These are phyloP conservation scores for Arabidopsis hybrid DNA, from an alignment of 441 rosid genomes.

Conservation along the genomic window DNA sequence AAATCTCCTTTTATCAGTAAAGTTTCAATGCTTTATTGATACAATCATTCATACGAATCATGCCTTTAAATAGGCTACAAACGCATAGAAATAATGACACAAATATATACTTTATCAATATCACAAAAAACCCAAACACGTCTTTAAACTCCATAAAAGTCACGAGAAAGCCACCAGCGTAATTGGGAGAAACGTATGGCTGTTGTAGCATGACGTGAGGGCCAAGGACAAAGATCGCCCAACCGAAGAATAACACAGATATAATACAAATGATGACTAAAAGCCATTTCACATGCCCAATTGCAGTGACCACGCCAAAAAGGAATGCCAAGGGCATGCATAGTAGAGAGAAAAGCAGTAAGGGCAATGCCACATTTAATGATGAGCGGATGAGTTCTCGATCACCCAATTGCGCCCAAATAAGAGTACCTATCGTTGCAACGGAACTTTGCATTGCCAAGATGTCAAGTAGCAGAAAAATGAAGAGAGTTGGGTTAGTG, in stretches of 20 bases:
- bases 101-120: not conserved
- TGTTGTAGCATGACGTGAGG: not conserved
- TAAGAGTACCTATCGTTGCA: not conserved
- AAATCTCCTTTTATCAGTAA: too few relatives aligned
- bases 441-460: not conserved
- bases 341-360: not conserved
- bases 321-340: not conserved
- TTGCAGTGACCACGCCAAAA: too few relatives aligned
- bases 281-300: too few relatives aligned
- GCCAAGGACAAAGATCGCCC: not conserved
- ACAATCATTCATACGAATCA: too few relatives aligned
- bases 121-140: not conserved
- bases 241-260: not conserved
- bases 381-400: not conserved
- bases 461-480: not conserved
- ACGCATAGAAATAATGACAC: too few relatives aligned
- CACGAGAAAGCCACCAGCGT: not conserved
- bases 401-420: not conserved
- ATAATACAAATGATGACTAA: not conserved
- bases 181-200: not conserved
- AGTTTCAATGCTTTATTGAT: too few relatives aligned
- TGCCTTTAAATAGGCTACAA: too few relatives aligned
- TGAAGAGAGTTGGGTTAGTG: not conserved
- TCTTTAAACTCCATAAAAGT: not conserved
- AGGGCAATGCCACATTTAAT: not conserved